A percentile compares a stretch with the other conserved stretches of the same genome.
Conservation (phyloP, 192 early-diverging fungal species). For the Backusella westeae region DNA sequence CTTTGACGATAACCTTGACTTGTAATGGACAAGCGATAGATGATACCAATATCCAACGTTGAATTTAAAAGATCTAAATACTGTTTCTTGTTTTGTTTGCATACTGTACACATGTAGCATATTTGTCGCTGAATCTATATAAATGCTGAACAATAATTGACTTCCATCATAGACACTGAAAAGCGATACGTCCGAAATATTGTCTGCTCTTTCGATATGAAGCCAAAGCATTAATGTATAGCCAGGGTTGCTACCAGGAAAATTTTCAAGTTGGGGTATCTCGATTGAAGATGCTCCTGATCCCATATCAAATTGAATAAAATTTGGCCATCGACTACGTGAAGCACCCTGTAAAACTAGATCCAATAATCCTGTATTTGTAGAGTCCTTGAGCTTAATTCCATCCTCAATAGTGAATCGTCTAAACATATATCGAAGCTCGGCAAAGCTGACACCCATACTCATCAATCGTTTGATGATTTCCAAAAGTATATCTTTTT, state of each 20-base stretch:
- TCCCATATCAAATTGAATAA: slow-evolving; percentile 59
- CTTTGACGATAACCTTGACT: slow-evolving; percentile 44
- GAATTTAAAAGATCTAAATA: slow-evolving; percentile 54
- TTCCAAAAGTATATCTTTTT: slow-evolving; percentile 32
- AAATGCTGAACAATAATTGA: slow-evolving; percentile 40
- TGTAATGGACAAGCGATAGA: slow-evolving; percentile 61
- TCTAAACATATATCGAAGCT: slow-evolving; percentile 58
- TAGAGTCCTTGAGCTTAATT: slow-evolving; percentile 28
- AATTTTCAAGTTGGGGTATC: slow-evolving; percentile 41
- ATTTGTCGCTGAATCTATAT: slow-evolving; percentile 44
- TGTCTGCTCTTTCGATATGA: slow-evolving; percentile 57
- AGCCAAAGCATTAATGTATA: slow-evolving; percentile 65
- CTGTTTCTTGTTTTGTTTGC: slow-evolving; percentile 41
- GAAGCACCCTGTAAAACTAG: slow-evolving; percentile 50
- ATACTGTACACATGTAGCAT: slow-evolving; percentile 40
- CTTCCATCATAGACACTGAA: slow-evolving; percentile 52
- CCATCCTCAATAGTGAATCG: slow-evolving; percentile 30
- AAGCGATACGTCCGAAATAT: slow-evolving; percentile 38
- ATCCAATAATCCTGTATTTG: slow-evolving; percentile 39
- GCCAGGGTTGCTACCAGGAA: slow-evolving; percentile 53
- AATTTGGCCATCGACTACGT: slow-evolving; percentile 57
- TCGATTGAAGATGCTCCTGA: slow-evolving; percentile 36
- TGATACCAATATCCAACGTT: slow-evolving; percentile 65
- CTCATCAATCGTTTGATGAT: slow-evolving; percentile 51
- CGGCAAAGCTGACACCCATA: slow-evolving; percentile 53